These are phyloP conservation scores for Ilex paraguariensis DNA, from an alignment of 305 asterid species.

Conservation along the genomic window DNA sequence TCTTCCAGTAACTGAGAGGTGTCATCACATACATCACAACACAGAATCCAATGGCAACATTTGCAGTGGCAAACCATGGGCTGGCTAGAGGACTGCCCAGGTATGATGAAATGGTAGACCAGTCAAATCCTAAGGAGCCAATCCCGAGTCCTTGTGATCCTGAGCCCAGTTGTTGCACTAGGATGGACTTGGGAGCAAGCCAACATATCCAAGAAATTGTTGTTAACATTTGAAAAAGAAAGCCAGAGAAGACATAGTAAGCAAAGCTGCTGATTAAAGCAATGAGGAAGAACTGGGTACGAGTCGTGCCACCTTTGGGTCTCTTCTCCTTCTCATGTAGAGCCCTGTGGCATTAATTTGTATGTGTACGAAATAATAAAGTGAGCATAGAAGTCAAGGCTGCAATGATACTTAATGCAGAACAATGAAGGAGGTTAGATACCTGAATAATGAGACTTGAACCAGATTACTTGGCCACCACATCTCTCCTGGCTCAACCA, in stretches of 20 bases:
- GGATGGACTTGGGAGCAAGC: constrained; percentile 7
- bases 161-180: constrained; percentile 14
- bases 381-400: no score
- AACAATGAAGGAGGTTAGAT: not conserved
- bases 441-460: constrained; percentile 57
- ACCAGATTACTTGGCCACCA: constrained; percentile 56
- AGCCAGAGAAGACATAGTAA: constrained; percentile 12
- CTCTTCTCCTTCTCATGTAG: constrained; percentile 11
- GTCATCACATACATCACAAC: constrained; percentile 9
- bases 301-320: constrained; percentile 5
- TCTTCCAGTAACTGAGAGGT: constrained; percentile 4
- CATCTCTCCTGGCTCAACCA: constrained; percentile 53
- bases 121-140: constrained; percentile 10
- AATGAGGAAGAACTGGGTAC: constrained; percentile 11
- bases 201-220: constrained; percentile 12
- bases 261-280: constrained; percentile 9
- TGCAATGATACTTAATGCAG: no score
- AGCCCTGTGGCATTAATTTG: constrained; percentile 2
- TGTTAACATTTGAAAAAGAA: constrained; percentile 7
- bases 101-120: constrained; percentile 13
- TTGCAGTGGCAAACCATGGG: constrained; percentile 17
- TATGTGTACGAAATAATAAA: no score
- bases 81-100: constrained; percentile 14
- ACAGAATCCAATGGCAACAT: constrained; percentile 9
- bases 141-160: constrained; percentile 9